Base-by-base conservation (phyloP, 495 filamentous ascomycete species). In the Tuber magnatum region DNA sequence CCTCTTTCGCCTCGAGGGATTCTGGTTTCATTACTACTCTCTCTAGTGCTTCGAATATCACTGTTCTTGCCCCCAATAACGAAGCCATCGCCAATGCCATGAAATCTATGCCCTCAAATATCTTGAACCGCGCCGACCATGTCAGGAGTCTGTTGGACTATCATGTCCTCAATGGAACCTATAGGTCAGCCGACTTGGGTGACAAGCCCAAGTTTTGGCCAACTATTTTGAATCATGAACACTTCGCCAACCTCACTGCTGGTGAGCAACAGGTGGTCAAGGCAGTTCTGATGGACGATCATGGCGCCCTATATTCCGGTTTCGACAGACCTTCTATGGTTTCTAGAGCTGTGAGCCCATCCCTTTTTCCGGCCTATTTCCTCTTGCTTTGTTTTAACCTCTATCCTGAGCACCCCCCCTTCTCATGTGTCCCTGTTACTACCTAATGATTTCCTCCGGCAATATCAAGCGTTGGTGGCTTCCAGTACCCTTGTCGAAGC, bases 21-120 rank as follows among this genome's bases (percentile, higher is more conserved):
- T 84, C 87, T 2, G 73, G 76, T 10, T 71, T 89, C 40, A 71
- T 85, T 39, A 35, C 79, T 3, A 71, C 83, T 1, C 80, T 91
- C n/a, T 79, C 79, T 43, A 74, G 51, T n/a, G 84, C 86, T 8
- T 74, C 76, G 4, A 87, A 90, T 78, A 84, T 92, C 79, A 92
- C 90, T 22, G 84, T 92, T 71, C 83, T 92, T 14, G 91, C 91
- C 0, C 91, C 91, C 0, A 86, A 82, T 82, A 89, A 92, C 80
- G 82, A 86, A 40, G 90, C 91, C 1, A 83, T 92, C 32, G 61
- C 69, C 6, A 80, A 81, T 28, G 81, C 89, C 44, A 81, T 84
- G 14, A 80, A 79, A 10, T 72, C 77, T 40, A 46, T 83, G 24
- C 80, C 81, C 38, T 61, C 82, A 8, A 68, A 80, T 6, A 75